phyloP scores from a whole-genome alignment of 352 stramenopile species.

The Phytophthora crassamura region DNA sequence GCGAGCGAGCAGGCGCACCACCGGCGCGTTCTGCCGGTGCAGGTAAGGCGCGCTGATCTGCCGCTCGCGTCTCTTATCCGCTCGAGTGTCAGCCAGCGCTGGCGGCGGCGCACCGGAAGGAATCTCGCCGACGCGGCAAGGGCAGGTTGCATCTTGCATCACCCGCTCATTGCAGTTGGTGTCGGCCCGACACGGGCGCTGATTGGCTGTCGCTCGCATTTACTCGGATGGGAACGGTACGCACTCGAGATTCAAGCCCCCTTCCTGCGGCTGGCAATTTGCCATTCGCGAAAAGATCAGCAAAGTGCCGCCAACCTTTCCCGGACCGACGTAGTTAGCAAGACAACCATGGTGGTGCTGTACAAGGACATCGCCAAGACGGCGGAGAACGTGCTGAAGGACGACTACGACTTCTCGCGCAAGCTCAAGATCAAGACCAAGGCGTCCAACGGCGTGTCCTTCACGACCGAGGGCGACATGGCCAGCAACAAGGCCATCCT shows the following conservation, averaged over 20 bases:
- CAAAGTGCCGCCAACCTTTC: constrained; percentile 20
- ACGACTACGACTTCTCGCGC: constrained; percentile 91
- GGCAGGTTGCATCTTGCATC: background rate
- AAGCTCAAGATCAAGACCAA: constrained; percentile 94
- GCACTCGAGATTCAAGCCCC: no score
- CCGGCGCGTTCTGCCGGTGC: constrained; percentile 13
- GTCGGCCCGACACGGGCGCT: no score
- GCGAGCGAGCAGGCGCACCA: background rate
- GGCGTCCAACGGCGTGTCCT: constrained; percentile 82
- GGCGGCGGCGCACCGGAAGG: background rate
- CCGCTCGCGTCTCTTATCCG: constrained; percentile 6
- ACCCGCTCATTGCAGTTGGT: no score
- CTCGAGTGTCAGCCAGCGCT: background rate
- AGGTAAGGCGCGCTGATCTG: background rate
- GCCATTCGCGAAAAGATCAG: constrained; percentile 72
- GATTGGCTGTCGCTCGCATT: background rate
- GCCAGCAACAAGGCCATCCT: constrained; percentile 89
- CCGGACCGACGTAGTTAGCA: background rate
- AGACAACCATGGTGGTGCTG: constrained; percentile 68
- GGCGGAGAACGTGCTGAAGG: constrained; percentile 82
- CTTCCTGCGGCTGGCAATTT: constrained; percentile 17
- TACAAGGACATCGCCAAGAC: constrained; percentile 91
- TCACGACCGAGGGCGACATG: constrained; percentile 89
- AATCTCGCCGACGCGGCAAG: constrained; percentile 13
- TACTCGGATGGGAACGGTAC: no score